phyloP scores from a whole-genome alignment of 1,284 basidiomycete genomes.

The Pholiota adiposa region DNA sequence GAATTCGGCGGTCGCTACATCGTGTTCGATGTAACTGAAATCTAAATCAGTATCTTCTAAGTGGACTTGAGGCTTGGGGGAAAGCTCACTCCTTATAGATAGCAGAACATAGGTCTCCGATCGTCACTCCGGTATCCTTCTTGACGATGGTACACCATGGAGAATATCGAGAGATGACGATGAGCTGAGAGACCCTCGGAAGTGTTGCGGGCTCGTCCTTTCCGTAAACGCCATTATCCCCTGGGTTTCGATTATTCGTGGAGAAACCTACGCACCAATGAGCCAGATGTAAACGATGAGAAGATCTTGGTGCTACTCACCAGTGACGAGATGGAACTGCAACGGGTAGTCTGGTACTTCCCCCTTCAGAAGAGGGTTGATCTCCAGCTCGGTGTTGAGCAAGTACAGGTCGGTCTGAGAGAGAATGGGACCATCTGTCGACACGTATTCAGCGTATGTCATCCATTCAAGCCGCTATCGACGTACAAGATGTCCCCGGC shows the following conservation, averaged over 20 bases:
- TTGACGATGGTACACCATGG: slow-evolving; percentile 82
- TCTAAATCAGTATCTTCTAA: background rate
- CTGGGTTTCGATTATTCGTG: background rate
- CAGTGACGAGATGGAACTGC: slow-evolving; percentile 71
- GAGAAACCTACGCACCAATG: slow-evolving; percentile 2
- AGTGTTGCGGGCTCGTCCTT: slow-evolving; percentile 81
- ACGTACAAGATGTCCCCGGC: slow-evolving; percentile 26
- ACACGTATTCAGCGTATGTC: background rate
- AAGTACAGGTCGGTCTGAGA: slow-evolving; percentile 78
- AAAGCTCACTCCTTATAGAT: slow-evolving; percentile 72
- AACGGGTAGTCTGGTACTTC: slow-evolving; percentile 57
- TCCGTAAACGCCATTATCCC: slow-evolving; percentile 60
- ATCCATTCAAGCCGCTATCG: background rate
- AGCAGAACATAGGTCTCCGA: slow-evolving; percentile 67
- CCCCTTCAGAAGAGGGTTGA: slow-evolving; percentile 71
- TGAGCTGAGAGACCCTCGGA: slow-evolving; percentile 73
- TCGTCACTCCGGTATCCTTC: slow-evolving; percentile 74
- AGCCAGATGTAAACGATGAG: background rate
- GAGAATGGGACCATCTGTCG: slow-evolving; percentile 76
- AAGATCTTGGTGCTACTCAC: slow-evolving; percentile 35
- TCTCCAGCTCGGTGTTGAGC: slow-evolving; percentile 63
- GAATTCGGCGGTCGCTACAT: slow-evolving; percentile 70
- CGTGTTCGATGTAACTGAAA: slow-evolving; percentile 66
- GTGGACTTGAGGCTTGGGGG: background rate
- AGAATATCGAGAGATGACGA: slow-evolving; percentile 71